Evolutionary conservation across 148 eudicot species (phyloP).

Genomic region (Suaeda aralocaspica): DNA sequence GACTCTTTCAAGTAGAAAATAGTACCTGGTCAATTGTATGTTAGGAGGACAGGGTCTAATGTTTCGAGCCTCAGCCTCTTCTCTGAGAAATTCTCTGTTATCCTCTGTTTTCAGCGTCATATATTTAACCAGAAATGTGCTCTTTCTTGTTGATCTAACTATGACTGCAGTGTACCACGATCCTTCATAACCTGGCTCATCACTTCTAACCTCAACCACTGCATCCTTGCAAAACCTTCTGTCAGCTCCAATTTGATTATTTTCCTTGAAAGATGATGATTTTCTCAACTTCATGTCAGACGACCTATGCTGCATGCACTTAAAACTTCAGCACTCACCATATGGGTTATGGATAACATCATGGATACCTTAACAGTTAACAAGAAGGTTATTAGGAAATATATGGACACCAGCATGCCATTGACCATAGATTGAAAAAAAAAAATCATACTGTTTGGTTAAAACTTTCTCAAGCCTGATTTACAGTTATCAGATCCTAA

Average conservation of each 20-base stretch:
- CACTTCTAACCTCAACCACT: conserved; percentile 45
- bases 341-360: background rate
- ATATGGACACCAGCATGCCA: background rate
- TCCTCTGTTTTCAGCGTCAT: conserved; percentile 37
- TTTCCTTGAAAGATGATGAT: background rate
- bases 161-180: conserved; percentile 50
- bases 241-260: background rate
- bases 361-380: background rate
- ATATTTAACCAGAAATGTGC: conserved; percentile 45
- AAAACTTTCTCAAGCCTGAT: too few species aligned
- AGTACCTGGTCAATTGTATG: conserved; percentile 20
- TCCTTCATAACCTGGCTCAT: conserved; percentile 41
- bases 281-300: conserved; percentile 9
- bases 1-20: conserved; percentile 40
- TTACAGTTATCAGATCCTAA: too few species aligned
- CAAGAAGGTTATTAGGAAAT: background rate
- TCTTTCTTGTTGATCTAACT: conserved; percentile 26
- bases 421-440: background rate
- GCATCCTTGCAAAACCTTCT: conserved; percentile 23
- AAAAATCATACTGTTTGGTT: too few species aligned
- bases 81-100: conserved; percentile 23
- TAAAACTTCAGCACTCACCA: conserved; percentile 5
- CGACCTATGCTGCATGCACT: conserved; percentile 15
- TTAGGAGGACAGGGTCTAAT: conserved; percentile 54
- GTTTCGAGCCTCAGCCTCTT: conserved; percentile 27